Percentiles rank a stretch among this genome's conserved stretches.
Evolutionary conservation across 2,329 filamentous ascomycete genomes (phyloP).

Genomic region (Neoascochyta sp.): DNA sequence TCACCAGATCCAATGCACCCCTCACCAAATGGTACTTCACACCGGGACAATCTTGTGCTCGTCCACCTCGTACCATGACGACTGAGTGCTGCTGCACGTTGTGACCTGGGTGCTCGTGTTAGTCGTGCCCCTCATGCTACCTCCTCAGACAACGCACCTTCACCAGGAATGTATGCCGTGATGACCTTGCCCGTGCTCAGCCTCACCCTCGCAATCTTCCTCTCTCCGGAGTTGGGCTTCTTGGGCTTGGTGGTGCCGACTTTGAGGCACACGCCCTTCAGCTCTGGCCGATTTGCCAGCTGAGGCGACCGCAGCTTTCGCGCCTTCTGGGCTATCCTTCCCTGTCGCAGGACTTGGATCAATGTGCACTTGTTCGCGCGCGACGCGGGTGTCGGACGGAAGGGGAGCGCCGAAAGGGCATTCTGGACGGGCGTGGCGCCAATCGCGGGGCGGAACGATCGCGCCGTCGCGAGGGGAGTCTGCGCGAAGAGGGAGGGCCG

Average conservation of each 20-base stretch:
- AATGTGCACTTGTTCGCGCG: slow-evolving; percentile 44
- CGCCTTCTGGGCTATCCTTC: slow-evolving; percentile 72
- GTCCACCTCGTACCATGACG: slow-evolving; percentile 87
- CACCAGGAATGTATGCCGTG: slow-evolving; percentile 92
- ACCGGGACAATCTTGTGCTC: slow-evolving; percentile 96
- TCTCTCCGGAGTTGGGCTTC: slow-evolving; percentile 97
- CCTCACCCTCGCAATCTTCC: slow-evolving; percentile 89
- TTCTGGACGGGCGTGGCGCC: slow-evolving; percentile 17
- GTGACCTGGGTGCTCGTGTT: slow-evolving; percentile 56
- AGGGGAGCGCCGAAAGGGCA: slow-evolving; percentile 14
- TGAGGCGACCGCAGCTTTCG: slow-evolving; percentile 88
- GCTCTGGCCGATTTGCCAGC: slow-evolving; percentile 68
- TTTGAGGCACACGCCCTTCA: slow-evolving; percentile 95
- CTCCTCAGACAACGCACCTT: slow-evolving; percentile 53
- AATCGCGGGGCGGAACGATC: slow-evolving; percentile 17
- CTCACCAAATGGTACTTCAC: slow-evolving; percentile 92
- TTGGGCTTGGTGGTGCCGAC: slow-evolving; percentile 93
- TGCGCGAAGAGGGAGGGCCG: slow-evolving; percentile 29
- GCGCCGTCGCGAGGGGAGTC: slow-evolving; percentile 13
- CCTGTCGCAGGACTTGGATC: slow-evolving; percentile 59
- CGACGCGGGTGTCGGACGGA: slow-evolving; percentile 40
- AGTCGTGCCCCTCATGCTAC: slow-evolving; percentile 5
- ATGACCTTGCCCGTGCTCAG: slow-evolving; percentile 82
- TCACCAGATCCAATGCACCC: slow-evolving; percentile 87
- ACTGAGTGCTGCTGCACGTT: slow-evolving; percentile 99